Evolutionary conservation across 441 rosid genomes (phyloP).

Genomic region (Eruca vesicaria): DNA sequence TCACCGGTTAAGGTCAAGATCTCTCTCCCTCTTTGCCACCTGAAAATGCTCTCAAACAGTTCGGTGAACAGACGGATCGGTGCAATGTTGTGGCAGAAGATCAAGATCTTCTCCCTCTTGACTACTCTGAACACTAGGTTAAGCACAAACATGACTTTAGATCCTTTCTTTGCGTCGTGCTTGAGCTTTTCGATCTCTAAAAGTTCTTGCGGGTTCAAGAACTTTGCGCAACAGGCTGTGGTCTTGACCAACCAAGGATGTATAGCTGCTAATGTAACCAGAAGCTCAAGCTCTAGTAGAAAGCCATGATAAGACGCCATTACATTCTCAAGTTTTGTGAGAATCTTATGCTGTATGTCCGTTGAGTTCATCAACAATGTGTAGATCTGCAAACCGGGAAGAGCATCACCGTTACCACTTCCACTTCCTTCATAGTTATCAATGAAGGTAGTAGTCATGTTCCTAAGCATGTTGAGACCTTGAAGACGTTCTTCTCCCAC

Average conservation of each 20-base stretch:
- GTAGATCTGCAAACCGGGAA: slow-evolving; percentile 92
- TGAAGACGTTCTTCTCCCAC: slow-evolving; percentile 69
- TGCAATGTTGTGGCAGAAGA: slow-evolving; percentile 96
- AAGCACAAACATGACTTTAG: slow-evolving; percentile 92
- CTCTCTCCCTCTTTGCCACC: slow-evolving; percentile 80
- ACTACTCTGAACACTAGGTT: slow-evolving; percentile 76
- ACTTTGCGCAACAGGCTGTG: slow-evolving; percentile 62
- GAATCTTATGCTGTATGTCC: slow-evolving; percentile 57
- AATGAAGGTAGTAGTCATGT: slow-evolving; percentile 71
- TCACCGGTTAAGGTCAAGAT: slow-evolving; percentile 82
- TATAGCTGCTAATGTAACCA: slow-evolving; percentile 85
- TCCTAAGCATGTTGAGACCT: slow-evolving; percentile 78
- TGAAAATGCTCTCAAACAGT: slow-evolving; percentile 66
- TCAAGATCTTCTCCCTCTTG: slow-evolving; percentile 72
- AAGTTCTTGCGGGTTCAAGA: slow-evolving; percentile 52
- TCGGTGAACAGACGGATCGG: slow-evolving; percentile 69
- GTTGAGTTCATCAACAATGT: slow-evolving; percentile 91
- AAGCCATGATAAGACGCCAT: slow-evolving; percentile 61
- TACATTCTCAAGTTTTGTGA: slow-evolving; percentile 58
- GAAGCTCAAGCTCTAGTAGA: slow-evolving; percentile 81
- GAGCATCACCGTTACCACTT: slow-evolving; percentile 51
- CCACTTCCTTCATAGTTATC: slow-evolving; percentile 75
- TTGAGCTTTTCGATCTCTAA: slow-evolving; percentile 52
- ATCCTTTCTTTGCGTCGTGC: slow-evolving; percentile 64
- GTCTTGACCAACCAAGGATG: slow-evolving; percentile 85